Conservation (phyloP, 1,284 basidiomycete species). For the Xanthoconium separans region DNA sequence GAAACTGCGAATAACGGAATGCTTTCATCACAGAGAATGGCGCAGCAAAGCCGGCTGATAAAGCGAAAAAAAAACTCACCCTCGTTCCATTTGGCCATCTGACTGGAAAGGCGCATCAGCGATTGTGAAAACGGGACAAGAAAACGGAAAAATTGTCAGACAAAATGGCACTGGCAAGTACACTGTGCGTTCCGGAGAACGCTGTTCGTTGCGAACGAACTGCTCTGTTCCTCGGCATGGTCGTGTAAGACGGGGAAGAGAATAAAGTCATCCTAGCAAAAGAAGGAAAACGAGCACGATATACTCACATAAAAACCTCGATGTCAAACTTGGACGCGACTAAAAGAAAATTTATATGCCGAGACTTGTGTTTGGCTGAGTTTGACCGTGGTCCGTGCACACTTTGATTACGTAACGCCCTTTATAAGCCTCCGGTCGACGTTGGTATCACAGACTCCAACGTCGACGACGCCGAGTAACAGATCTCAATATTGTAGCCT, state of each 20-base stretch:
- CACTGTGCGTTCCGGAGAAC: constrained; percentile 60
- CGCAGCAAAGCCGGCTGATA: constrained; percentile 18
- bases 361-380: constrained; percentile 23
- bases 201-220: constrained; percentile 73
- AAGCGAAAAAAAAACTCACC: constrained; percentile 29
- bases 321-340: not conserved
- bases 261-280: constrained; percentile 64
- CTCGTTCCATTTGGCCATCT: no score
- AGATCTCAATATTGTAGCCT: not conserved
- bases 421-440: constrained; percentile 16
- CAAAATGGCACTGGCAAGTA: constrained; percentile 83
- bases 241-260: constrained; percentile 86
- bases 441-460: constrained; percentile 6
- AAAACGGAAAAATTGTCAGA: constrained; percentile 46
- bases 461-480: constrained; percentile 18
- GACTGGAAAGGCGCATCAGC: constrained; percentile 8
- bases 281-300: not conserved
- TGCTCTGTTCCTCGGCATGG: constrained; percentile 70
- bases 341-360: constrained; percentile 27
- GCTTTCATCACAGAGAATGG: constrained; percentile 52
- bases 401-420: constrained; percentile 22
- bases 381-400: constrained; percentile 35
- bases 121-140: not conserved
- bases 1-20: constrained; percentile 76
- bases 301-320: constrained; percentile 20